These are phyloP conservation scores for Fusarium robinianum DNA, from an alignment of 2,329 filamentous ascomycete genomes.

Conservation along the genomic window DNA sequence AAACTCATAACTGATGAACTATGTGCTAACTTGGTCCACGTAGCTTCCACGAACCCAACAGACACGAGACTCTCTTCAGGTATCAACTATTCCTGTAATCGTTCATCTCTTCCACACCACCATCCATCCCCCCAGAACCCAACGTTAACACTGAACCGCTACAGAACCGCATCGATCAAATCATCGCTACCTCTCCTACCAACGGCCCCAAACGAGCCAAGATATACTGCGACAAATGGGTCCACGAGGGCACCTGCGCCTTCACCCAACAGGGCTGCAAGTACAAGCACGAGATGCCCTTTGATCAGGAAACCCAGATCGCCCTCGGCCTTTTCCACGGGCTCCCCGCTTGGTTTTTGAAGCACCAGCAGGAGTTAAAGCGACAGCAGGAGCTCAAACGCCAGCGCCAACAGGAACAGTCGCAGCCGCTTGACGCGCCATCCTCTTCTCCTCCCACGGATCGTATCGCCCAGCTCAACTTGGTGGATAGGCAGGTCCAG, in stretches of 20 bases:
- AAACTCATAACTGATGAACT: too few relatives aligned
- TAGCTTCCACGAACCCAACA: constrained; percentile 24
- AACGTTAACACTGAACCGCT: constrained; percentile 8
- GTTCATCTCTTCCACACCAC: neutral
- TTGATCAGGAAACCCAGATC: constrained; percentile 65
- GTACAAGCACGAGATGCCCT: constrained; percentile 90
- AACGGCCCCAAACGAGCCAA: constrained; percentile 62
- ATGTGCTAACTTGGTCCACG: too few relatives aligned
- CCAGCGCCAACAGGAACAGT: constrained; percentile 12
- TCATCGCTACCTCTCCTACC: constrained; percentile 41
- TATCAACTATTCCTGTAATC: constrained; percentile 26
- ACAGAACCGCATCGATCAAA: constrained; percentile 43
- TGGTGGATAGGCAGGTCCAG: too few relatives aligned
- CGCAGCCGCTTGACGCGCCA: neutral
- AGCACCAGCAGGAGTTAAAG: constrained; percentile 53
- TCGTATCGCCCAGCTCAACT: too few relatives aligned
- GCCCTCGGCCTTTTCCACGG: constrained; percentile 72
- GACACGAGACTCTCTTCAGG: constrained; percentile 42
- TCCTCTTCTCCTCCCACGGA: too few relatives aligned
- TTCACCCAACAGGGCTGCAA: constrained; percentile 86
- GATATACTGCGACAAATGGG: constrained; percentile 87
- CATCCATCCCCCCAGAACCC: neutral
- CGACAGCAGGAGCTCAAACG: constrained; percentile 45
- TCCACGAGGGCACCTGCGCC: constrained; percentile 81
- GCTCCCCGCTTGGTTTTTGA: constrained; percentile 64